Conservation (phyloP, 2,329 filamentous ascomycete species). For the Arthroderma sp. region DNA sequence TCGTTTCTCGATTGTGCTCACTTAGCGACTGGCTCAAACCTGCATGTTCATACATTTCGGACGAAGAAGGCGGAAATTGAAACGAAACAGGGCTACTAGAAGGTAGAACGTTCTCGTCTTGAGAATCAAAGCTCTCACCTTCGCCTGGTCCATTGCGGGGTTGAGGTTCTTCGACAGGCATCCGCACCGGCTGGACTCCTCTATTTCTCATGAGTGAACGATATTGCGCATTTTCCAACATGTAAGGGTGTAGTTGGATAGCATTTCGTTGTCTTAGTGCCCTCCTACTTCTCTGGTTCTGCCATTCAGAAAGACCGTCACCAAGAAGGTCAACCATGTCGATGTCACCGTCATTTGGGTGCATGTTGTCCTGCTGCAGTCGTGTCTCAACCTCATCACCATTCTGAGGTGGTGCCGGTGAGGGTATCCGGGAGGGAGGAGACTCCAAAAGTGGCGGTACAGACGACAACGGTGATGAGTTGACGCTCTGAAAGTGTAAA, state of each 20-base stretch:
- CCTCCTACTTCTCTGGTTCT: constrained; percentile 15
- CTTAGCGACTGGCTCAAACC: not conserved
- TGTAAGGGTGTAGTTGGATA: constrained; percentile 39
- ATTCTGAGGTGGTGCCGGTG: not conserved
- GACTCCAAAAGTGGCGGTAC: constrained; percentile 18
- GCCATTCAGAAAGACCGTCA: not conserved
- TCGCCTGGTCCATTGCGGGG: constrained; percentile 17
- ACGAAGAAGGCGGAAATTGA: constrained; percentile 22
- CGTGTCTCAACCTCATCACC: not conserved
- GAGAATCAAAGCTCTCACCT: constrained; percentile 24
- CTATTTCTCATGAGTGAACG: constrained; percentile 29
- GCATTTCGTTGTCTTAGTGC: constrained; percentile 35
- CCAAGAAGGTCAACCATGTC: not conserved
- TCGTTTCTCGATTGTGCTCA: not conserved
- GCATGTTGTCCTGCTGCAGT: not conserved
- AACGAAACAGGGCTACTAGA: constrained; percentile 26
- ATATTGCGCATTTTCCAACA: constrained; percentile 36
- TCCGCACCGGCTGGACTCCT: constrained; percentile 34
- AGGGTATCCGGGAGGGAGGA: not conserved
- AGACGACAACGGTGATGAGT: constrained; percentile 29
- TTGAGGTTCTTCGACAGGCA: constrained; percentile 16
- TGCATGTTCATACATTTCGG: constrained; percentile 6
- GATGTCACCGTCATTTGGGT: not conserved
- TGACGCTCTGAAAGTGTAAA: constrained; percentile 13
- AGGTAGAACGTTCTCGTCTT: constrained; percentile 23